Evolutionary conservation across 1,284 basidiomycete species (phyloP).

Genomic region (Erythrobasidium hasegawianum): DNA sequence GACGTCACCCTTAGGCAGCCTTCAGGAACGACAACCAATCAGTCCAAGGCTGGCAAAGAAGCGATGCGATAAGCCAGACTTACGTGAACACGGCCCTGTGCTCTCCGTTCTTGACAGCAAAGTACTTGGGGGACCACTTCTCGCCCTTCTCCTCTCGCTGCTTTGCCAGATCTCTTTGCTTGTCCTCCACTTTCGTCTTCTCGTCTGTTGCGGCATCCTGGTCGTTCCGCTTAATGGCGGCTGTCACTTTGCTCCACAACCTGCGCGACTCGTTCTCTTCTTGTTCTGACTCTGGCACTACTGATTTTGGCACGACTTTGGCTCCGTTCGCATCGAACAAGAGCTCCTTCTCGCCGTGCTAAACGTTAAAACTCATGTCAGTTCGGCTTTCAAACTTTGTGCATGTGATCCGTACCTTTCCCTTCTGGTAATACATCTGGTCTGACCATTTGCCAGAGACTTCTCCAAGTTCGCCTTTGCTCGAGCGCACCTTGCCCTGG

Average conservation of each 20-base stretch:
- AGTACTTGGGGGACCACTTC: constrained; percentile 70
- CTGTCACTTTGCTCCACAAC: constrained; percentile 82
- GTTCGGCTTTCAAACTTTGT: too few relatives aligned
- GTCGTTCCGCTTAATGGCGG: constrained; percentile 79
- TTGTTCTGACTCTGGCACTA: constrained; percentile 79
- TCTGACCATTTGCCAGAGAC: constrained; percentile 88
- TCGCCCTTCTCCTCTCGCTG: constrained; percentile 70
- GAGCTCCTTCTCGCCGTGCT: constrained; percentile 67
- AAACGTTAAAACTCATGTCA: constrained; percentile 1
- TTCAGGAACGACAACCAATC: too few relatives aligned
- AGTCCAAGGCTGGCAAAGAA: too few relatives aligned
- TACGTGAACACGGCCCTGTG: constrained; percentile 78
- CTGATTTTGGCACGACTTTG: constrained; percentile 71
- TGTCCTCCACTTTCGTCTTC: constrained; percentile 87
- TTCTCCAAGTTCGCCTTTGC: constrained; percentile 76
- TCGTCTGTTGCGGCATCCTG: constrained; percentile 90
- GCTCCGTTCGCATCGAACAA: constrained; percentile 79
- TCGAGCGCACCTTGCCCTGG: constrained; percentile 66
- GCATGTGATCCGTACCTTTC: constrained; percentile 55
- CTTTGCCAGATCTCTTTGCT: constrained; percentile 76
- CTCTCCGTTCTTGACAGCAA: constrained; percentile 65
- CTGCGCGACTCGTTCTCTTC: constrained; percentile 86
- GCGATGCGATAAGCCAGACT: constrained; percentile 45
- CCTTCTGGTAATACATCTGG: constrained; percentile 77
- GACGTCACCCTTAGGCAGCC: constrained; percentile 63